A percentile compares a stretch with the other conserved stretches of the same genome.
Evolutionary conservation across 116 monocot species (phyloP).

Genomic region (Cymodocea nodosa): DNA sequence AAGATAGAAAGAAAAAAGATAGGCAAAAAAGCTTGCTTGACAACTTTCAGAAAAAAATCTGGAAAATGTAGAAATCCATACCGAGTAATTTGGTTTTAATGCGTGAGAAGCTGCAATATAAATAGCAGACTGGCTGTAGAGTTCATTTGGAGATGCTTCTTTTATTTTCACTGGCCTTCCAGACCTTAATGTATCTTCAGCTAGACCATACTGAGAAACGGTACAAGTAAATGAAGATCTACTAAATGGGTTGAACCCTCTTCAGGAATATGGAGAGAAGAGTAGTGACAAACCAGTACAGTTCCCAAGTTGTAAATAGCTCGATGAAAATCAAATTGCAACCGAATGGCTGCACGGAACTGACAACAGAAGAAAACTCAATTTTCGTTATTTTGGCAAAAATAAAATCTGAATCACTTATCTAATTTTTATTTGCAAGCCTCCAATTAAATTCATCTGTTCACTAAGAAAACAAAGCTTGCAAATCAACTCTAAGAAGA

Average conservation of each 20-base stretch:
- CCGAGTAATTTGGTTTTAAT: constrained; percentile 89
- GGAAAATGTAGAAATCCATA: constrained; percentile 11
- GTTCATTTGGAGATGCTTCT: constrained; percentile 70
- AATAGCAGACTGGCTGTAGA: constrained; percentile 95
- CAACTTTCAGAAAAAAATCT: neutral
- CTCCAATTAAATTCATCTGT: too few relatives aligned
- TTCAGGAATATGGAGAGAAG: neutral
- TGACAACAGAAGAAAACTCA: constrained; percentile 18
- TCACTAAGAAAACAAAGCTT: too few relatives aligned
- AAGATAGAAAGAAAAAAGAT: too few relatives aligned
- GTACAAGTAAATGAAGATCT: neutral
- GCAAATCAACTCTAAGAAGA: neutral
- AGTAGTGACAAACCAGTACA: constrained; percentile 57
- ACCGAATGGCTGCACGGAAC: constrained; percentile 91
- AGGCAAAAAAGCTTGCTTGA: too few relatives aligned
- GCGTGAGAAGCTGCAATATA: constrained; percentile 99
- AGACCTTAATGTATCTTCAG: constrained; percentile 82
- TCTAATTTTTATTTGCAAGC: too few relatives aligned
- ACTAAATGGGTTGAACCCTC: neutral
- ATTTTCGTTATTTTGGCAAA: neutral
- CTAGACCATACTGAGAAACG: constrained; percentile 78
- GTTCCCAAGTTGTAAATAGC: constrained; percentile 99
- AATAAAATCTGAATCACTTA: neutral
- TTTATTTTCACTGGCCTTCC: constrained; percentile 55
- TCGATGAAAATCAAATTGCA: constrained; percentile 99